These are phyloP conservation scores for Microbotryum violaceum DNA, from an alignment of 1,284 basidiomycete species.

Conservation along the genomic window DNA sequence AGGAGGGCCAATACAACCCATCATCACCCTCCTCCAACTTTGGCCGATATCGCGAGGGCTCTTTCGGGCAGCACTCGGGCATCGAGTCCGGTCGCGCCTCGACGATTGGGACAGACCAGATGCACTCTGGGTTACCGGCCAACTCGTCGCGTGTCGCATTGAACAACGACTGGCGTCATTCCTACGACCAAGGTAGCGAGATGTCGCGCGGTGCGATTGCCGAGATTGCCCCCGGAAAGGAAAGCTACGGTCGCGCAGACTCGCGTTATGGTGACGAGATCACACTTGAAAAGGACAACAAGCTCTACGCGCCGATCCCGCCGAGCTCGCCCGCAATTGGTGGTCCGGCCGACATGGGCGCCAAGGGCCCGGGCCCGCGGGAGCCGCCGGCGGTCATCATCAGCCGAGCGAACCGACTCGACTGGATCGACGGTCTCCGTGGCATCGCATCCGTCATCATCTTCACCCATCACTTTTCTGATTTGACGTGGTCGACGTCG, in stretches of 20 bases:
- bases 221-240: constrained; percentile 33
- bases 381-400: constrained; percentile 36
- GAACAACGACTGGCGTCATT: constrained; percentile 39
- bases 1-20: constrained; percentile 17
- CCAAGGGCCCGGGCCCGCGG: constrained; percentile 8
- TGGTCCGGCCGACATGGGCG: constrained; percentile 1
- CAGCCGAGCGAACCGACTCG: constrained; percentile 39
- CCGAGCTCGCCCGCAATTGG: constrained; percentile 36
- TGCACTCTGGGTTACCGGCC: constrained; percentile 31
- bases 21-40: constrained; percentile 26
- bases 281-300: constrained; percentile 26
- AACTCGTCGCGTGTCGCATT: constrained; percentile 39
- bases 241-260: constrained; percentile 32
- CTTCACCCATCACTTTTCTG: constrained; percentile 43
- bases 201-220: constrained; percentile 26
- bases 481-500: constrained; percentile 40
- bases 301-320: constrained; percentile 30
- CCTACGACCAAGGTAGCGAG: constrained; percentile 36
- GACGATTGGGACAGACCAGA: constrained; percentile 37
- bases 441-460: constrained; percentile 43
- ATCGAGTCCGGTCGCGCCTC: constrained; percentile 38
- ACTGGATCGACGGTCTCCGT: constrained; percentile 43
- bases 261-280: constrained; percentile 24
- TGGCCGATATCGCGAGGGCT: constrained; percentile 36
- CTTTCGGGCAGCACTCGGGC: constrained; percentile 34